Evolutionary conservation across 352 stramenopile genomes (phyloP), one percentile per base, ranked within the genome.

Genomic region (Phytophthora chlamydospora): DNA sequence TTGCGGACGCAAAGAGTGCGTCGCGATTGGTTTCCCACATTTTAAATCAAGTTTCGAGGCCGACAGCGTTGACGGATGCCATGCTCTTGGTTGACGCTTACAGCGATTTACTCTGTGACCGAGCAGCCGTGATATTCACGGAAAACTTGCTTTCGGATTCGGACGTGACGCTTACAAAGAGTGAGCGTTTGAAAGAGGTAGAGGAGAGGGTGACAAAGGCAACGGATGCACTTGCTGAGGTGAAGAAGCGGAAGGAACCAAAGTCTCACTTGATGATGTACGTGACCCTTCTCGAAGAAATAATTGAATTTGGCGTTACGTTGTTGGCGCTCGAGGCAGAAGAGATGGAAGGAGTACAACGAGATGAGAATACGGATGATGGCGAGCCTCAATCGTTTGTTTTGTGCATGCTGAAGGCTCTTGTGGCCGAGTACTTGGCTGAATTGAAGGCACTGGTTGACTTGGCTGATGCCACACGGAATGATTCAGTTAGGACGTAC

Each of bases 11-110:
- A 11, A 73, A 75, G 16, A 80, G 71, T 46, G 80, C 72, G 4
- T 76, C 75, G 7, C 58, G 80, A 6, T 64, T 90, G 11, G 56
- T 92, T 11, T 76, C 56, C 0, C 77, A 90, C 46, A 88, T 92
- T 24, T 63, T 92, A 16, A 69, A 55, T 8, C 83, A 92, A 57
- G 69, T 85, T 34, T 46, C 54, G 1, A 63, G 66, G 3, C 63
- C 79, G 5, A 76, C 80, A n/a, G 67, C 71, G 3, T 77, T 90
- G 12, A 39, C 53, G 4, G 83, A 92, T 53, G 80, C 79, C 0
- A 73, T 92, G 43, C 65, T 81, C 19, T 66, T 92, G 35, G 80
- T 89, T 31, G 74, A 87, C 54, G 80, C 75, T 0, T 88, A 86
- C 62, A 83, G 63, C 27, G 68, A 85, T 34, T 33, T 91, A 6